Percentiles rank a stretch among this genome's conserved stretches.
Conservation (phyloP, 192 early-diverging fungal genomes). For the Glomus cerebriforme region DNA sequence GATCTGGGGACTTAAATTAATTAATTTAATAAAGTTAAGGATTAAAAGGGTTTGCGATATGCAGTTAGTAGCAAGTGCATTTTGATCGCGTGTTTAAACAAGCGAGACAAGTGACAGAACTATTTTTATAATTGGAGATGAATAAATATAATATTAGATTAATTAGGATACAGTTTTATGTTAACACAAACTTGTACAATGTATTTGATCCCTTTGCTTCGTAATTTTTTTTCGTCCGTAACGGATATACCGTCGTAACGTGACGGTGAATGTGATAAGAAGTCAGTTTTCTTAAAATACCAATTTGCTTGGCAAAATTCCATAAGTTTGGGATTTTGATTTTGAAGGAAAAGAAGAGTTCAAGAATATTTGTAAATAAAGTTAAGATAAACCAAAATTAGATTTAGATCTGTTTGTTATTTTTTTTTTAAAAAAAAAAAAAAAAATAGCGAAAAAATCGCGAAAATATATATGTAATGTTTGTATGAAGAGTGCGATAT, state of each 20-base stretch:
- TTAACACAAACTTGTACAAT: conserved; percentile 42
- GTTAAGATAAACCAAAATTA: not conserved
- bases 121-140: not conserved
- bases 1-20: conserved; percentile 46
- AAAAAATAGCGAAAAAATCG: not conserved
- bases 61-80: too few relatives aligned
- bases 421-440: not conserved
- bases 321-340: not conserved
- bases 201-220: conserved; percentile 41
- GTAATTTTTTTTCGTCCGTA: conserved; percentile 37
- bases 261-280: conserved; percentile 54
- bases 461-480: not conserved
- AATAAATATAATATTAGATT: not conserved
- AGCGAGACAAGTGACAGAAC: too few relatives aligned
- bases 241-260: conserved; percentile 39
- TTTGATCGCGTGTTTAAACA: not conserved
- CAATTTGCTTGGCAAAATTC: conserved; percentile 45
- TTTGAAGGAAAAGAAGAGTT: not conserved
- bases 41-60: not conserved
- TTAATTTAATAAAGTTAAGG: not conserved
- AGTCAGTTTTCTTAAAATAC: conserved; percentile 60
- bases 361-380: too few relatives aligned
- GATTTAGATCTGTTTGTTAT: not conserved
- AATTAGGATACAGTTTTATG: conserved; percentile 39
- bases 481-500: not conserved